Conservation (phyloP, 768 basidiomycete genomes). For the Suillus brevipes region DNA sequence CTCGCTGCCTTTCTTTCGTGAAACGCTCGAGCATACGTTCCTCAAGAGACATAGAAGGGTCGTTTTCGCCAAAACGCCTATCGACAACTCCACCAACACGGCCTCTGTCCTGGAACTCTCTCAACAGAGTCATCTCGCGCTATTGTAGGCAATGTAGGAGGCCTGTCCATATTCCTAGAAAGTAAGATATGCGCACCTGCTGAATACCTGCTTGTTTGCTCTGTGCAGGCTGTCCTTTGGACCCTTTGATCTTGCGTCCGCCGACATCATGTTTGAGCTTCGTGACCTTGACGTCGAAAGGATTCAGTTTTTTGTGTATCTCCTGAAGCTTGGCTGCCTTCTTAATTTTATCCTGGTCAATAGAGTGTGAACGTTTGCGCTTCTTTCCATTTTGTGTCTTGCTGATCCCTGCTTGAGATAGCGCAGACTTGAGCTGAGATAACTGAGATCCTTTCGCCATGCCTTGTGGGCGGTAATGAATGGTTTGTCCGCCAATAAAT, state of each 20-base stretch:
- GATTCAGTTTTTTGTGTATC: slow-evolving; percentile 85
- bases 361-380: slow-evolving; percentile 56
- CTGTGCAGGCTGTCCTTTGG: slow-evolving; percentile 78
- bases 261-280: slow-evolving; percentile 93
- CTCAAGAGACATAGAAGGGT: slow-evolving; percentile 89
- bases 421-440: slow-evolving; percentile 83
- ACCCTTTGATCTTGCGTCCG: slow-evolving; percentile 82
- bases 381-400: slow-evolving; percentile 64
- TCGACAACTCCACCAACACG: slow-evolving; percentile 90
- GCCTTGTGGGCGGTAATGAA: not conserved
- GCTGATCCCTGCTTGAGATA: slow-evolving; percentile 77
- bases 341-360: slow-evolving; percentile 82
- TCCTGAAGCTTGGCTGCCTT: slow-evolving; percentile 76
- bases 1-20: slow-evolving; percentile 82
- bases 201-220: slow-evolving; percentile 35
- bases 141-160: not conserved
- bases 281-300: slow-evolving; percentile 92
- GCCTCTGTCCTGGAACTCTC: slow-evolving; percentile 80
- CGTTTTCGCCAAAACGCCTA: slow-evolving; percentile 94
- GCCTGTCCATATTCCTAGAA: not conserved
- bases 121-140: slow-evolving; percentile 58
- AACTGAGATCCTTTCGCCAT: slow-evolving; percentile 91
- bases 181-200: not conserved
- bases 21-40: slow-evolving; percentile 97
- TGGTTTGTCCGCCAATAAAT: not conserved